Evolutionary conservation across 257 asterid species (phyloP).

Genomic region (Fraxinus pennsylvanica): DNA sequence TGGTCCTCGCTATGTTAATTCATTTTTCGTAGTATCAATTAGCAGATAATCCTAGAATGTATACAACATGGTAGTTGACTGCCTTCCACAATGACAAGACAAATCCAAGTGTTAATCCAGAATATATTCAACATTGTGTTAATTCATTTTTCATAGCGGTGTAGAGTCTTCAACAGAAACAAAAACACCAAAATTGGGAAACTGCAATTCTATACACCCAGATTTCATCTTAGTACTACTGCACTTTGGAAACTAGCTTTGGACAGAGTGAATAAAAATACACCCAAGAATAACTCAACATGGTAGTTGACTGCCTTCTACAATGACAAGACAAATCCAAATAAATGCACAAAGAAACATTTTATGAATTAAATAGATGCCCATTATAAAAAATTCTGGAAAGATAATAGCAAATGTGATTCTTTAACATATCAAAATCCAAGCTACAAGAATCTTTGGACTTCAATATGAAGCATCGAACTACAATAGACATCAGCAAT

Average conservation of each 20-base stretch:
- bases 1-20: neutral
- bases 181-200: no score
- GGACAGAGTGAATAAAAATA: neutral
- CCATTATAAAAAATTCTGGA: neutral
- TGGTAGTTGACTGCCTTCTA: neutral
- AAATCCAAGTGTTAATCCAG: neutral
- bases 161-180: no score
- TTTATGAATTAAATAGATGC: neutral
- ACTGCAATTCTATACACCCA: neutral
- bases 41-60: neutral
- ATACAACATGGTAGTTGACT: neutral
- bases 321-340: neutral
- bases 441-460: neutral
- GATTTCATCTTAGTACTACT: no score
- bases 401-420: neutral
- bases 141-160: no score
- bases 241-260: neutral
- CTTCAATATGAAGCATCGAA: no score
- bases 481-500: no score
- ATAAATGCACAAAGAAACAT: neutral
- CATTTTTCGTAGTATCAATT: neutral
- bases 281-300: neutral
- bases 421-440: neutral
- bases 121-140: no score
- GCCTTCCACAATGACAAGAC: neutral